Base-by-base conservation (phyloP, 2,329 filamentous ascomycete species). In the Domatiomyces catenatus region DNA sequence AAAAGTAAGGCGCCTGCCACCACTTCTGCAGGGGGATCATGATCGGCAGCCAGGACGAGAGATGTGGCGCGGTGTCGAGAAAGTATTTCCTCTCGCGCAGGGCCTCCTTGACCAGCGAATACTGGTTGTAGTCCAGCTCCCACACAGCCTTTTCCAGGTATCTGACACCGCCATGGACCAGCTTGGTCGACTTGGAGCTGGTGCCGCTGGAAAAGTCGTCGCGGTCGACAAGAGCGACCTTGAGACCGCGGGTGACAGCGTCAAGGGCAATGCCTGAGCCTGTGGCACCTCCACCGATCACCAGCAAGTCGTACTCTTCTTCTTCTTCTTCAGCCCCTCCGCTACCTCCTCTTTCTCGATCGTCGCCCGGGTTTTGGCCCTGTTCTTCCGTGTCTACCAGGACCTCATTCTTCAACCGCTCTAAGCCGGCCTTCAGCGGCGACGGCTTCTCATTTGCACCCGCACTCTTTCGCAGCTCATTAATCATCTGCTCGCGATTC, bases 111-210 rank as follows among this genome's bases (percentile, higher is more conserved):
- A 92, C 85, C 46, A 92, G 76, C 63, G 81, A 73, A 64, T 62
- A 84, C 75, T 92, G 85, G 58, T 81, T 81, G 65, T 88, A 89
- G 66, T 92, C 85, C 60, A 90, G 71, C 64, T 89, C 84, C 81
- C 81, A 87, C 47, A 92, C 80, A 50, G 85, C 85, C 72, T 92
- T 92, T 66, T 92, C 86, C 52, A 92, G 73, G 64, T 90, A 92
- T 58, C 85, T 78, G 53, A 92, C 86, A 62, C 85, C 85, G 58
- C 85, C 85, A 67, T 92, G 85, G 17, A 92, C 86, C 49, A 92
- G 74, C 69, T 92, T 92, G 47, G 85, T 92, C 69, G 83, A 88
- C 71, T 90, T 90, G 66, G 83, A 86, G 70, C 83, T 88, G 42
- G 85, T 90, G 26, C 86, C 85, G 55, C 81, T 76, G 59, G 81